A percentile compares a stretch with the other conserved stretches of the same genome.
These are phyloP conservation scores for Cryptosporidium viatorum DNA, from an alignment of 169 alveolate species.

Conservation along the genomic window DNA sequence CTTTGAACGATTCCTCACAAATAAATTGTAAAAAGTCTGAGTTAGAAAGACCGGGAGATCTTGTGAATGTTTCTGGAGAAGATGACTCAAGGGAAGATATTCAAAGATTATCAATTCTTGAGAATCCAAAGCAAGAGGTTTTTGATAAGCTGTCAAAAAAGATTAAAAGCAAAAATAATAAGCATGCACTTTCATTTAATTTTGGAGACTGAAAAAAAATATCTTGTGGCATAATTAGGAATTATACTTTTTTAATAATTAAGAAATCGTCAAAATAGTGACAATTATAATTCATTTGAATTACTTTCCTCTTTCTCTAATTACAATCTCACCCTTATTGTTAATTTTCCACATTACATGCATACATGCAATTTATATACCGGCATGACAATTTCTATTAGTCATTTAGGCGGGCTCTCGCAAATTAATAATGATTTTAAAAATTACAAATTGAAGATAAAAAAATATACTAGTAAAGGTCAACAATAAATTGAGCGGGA, in stretches of 20 bases:
- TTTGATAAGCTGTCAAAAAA: background rate
- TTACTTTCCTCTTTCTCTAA: too few species aligned
- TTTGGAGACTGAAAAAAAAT: background rate
- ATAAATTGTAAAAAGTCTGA: background rate
- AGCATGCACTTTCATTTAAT: slow-evolving; percentile 1
- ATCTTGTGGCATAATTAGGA: too few species aligned
- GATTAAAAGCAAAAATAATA: background rate
- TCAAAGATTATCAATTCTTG: background rate
- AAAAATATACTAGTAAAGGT: background rate
- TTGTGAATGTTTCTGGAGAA: background rate
- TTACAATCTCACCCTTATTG: too few species aligned
- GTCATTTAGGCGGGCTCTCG: background rate
- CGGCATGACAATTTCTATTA: background rate
- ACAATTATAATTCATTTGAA: too few species aligned
- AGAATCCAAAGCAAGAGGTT: background rate
- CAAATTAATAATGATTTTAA: background rate
- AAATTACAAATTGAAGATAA: background rate
- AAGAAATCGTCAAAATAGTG: background rate
- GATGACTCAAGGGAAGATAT: background rate
- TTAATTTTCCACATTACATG: background rate
- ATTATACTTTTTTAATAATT: background rate
- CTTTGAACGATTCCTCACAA: background rate
- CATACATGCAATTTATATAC: background rate
- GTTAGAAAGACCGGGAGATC: background rate
- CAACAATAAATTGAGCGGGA: background rate